Conservation (phyloP, 2,329 filamentous ascomycete genomes). For the Xylariomycetidae sp. region DNA sequence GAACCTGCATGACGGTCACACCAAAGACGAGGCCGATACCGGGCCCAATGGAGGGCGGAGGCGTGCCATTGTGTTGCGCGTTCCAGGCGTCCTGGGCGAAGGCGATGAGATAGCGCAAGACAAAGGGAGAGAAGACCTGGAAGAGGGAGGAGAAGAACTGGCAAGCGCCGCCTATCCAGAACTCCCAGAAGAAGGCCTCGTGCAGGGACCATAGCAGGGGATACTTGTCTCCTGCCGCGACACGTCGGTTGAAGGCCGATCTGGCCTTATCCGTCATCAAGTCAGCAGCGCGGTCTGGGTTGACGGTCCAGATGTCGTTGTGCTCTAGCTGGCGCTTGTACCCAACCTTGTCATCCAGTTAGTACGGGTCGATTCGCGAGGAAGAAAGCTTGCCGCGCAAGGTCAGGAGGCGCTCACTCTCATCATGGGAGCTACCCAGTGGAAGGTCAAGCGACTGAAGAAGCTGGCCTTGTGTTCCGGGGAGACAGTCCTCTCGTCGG, state of each 20-base stretch:
- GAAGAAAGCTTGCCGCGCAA: too few species aligned
- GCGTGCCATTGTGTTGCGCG: slow-evolving; percentile 44
- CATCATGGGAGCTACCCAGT: slow-evolving; percentile 91
- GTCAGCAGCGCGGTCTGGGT: slow-evolving; percentile 70
- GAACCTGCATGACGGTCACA: slow-evolving; percentile 77
- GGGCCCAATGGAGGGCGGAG: slow-evolving; percentile 61
- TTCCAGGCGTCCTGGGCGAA: slow-evolving; percentile 77
- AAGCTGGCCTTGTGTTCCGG: slow-evolving; percentile 68
- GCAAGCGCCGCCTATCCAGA: slow-evolving; percentile 76
- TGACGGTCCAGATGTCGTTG: slow-evolving; percentile 85
- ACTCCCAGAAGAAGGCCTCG: slow-evolving; percentile 80
- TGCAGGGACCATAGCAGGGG: slow-evolving; percentile 76
- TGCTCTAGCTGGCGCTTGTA: slow-evolving; percentile 78
- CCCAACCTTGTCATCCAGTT: slow-evolving; percentile 52
- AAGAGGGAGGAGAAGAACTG: slow-evolving; percentile 67
- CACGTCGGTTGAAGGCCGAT: slow-evolving; percentile 62
- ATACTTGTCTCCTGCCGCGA: slow-evolving; percentile 61
- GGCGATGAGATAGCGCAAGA: slow-evolving; percentile 76
- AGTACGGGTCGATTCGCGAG: too few species aligned
- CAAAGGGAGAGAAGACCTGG: slow-evolving; percentile 79
- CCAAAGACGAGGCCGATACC: slow-evolving; percentile 82
- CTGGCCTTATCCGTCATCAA: slow-evolving; percentile 61
- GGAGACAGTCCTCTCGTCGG: slow-evolving; percentile 47
- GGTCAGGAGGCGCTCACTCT: slow-evolving; percentile 49
- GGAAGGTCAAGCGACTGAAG: slow-evolving; percentile 71